phyloP scores from a whole-genome alignment of 2,329 filamentous ascomycete genomes.

The Fusarium neocosmosporiellum region DNA sequence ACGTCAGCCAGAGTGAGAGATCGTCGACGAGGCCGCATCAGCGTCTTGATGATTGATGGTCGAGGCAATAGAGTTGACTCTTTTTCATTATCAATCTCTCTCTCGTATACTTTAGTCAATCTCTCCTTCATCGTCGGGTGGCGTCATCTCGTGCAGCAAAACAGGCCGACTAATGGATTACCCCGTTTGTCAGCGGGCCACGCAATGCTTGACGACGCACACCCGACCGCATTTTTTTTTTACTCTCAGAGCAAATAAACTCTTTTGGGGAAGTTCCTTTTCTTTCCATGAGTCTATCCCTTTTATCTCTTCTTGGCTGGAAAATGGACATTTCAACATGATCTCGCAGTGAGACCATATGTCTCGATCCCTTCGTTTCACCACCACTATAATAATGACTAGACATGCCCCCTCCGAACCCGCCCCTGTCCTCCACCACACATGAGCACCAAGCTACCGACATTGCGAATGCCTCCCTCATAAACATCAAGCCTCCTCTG shows the following conservation, averaged over 20 bases:
- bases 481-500: slow-evolving; percentile 48
- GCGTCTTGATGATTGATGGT: not conserved
- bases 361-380: not conserved
- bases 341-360: not conserved
- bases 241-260: slow-evolving; percentile 15
- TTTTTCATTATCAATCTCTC: not conserved
- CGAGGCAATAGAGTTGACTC: not conserved
- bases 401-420: slow-evolving; percentile 43
- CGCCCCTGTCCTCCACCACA: slow-evolving; percentile 38
- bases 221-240: slow-evolving; percentile 18
- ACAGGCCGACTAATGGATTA: slow-evolving; percentile 37
- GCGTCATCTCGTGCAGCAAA: slow-evolving; percentile 32
- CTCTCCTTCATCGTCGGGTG: slow-evolving; percentile 17
- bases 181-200: slow-evolving; percentile 46
- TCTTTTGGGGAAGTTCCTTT: slow-evolving; percentile 2
- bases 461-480: slow-evolving; percentile 25
- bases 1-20: not conserved
- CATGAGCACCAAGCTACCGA: slow-evolving; percentile 24
- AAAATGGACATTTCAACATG: not conserved
- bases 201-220: slow-evolving; percentile 51
- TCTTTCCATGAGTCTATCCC: not conserved
- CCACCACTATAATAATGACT: slow-evolving; percentile 25
- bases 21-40: not conserved
- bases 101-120: not conserved
- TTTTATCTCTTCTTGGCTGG: not conserved